phyloP scores from a whole-genome alignment of 305 asterid genomes.

The Solanum aculeatissimum region DNA sequence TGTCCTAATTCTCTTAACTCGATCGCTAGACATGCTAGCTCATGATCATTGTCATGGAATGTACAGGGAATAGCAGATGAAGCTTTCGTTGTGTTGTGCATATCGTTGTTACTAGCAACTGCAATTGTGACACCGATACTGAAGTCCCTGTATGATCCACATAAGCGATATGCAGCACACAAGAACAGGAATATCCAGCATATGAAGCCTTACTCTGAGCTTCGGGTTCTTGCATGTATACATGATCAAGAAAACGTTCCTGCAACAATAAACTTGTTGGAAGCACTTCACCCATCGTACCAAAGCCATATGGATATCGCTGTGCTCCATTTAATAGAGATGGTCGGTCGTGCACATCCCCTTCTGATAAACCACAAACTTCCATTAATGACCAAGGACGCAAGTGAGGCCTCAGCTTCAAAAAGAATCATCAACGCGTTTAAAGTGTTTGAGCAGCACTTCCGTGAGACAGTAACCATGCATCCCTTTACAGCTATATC shows the following conservation, averaged over 20 bases:
- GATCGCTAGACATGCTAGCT: neutral
- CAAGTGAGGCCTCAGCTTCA: neutral
- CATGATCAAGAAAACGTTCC: conserved; percentile 18
- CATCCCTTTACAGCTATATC: conserved; percentile 18
- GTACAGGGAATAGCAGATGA: conserved; percentile 14
- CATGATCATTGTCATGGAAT: neutral
- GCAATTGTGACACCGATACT: conserved; percentile 8
- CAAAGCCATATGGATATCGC: conserved; percentile 4
- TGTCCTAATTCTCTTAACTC: neutral
- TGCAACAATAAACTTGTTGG: conserved; percentile 7
- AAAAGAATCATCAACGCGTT: conserved; percentile 15
- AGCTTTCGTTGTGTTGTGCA: conserved; percentile 5
- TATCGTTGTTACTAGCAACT: conserved; percentile 10
- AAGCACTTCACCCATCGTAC: conserved; percentile 9
- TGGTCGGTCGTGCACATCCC: conserved; percentile 15
- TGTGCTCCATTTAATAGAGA: conserved; percentile 11
- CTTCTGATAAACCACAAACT: conserved; percentile 18
- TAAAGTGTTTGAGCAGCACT: conserved; percentile 1
- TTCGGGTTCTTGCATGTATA: conserved; percentile 8
- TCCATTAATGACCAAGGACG: neutral
- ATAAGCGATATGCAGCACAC: neutral
- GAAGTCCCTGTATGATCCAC: conserved; percentile 8
- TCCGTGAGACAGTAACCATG: neutral
- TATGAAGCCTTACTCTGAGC: conserved; percentile 11
- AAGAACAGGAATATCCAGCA: conserved; percentile 7